A percentile compares a stretch with the other conserved stretches of the same genome.
phyloP scores from a whole-genome alignment of 2,329 filamentous ascomycete species.

The Tolypocladium nubicola region DNA sequence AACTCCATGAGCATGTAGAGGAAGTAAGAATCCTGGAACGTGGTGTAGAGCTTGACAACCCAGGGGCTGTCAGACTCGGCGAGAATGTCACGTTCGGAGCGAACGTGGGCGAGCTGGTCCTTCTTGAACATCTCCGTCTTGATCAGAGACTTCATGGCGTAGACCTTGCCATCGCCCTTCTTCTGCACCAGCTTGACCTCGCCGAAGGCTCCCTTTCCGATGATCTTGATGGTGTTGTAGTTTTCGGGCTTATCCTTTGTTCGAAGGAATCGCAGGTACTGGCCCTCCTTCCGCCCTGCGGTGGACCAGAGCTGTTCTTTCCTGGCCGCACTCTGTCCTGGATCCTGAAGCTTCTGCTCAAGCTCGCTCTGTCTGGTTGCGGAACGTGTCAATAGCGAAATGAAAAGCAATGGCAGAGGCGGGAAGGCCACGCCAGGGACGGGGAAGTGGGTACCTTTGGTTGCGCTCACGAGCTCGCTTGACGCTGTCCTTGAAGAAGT shows the following conservation, averaged over 20 bases:
- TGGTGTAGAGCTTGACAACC: slow-evolving; percentile 97
- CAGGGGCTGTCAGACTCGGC: slow-evolving; percentile 99
- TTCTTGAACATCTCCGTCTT: slow-evolving; percentile 99
- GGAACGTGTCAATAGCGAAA: background rate
- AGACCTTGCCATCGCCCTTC: slow-evolving; percentile 92
- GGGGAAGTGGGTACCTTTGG: slow-evolving; percentile 55
- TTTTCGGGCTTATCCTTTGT: slow-evolving; percentile 91
- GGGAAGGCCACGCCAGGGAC: background rate
- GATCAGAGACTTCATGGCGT: slow-evolving; percentile 95
- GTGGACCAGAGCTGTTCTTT: slow-evolving; percentile 79
- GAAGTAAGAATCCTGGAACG: slow-evolving; percentile 93
- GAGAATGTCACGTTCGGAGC: slow-evolving; percentile 92
- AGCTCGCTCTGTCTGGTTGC: slow-evolving; percentile 72
- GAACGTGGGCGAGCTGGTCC: slow-evolving; percentile 93
- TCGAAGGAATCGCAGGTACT: slow-evolving; percentile 86
- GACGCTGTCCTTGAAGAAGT: slow-evolving; percentile 98
- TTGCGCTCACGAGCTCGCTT: slow-evolving; percentile 93
- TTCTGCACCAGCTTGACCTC: slow-evolving; percentile 97
- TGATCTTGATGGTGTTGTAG: slow-evolving; percentile 94
- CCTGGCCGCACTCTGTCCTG: slow-evolving; percentile 60
- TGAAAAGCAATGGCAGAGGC: background rate
- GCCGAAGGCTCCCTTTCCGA: slow-evolving; percentile 96
- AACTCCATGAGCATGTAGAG: slow-evolving; percentile 99
- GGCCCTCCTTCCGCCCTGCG: slow-evolving; percentile 78
- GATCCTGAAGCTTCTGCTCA: slow-evolving; percentile 73